Evolutionary conservation across 768 basidiomycete species (phyloP).

Genomic region (Russula vinacea): DNA sequence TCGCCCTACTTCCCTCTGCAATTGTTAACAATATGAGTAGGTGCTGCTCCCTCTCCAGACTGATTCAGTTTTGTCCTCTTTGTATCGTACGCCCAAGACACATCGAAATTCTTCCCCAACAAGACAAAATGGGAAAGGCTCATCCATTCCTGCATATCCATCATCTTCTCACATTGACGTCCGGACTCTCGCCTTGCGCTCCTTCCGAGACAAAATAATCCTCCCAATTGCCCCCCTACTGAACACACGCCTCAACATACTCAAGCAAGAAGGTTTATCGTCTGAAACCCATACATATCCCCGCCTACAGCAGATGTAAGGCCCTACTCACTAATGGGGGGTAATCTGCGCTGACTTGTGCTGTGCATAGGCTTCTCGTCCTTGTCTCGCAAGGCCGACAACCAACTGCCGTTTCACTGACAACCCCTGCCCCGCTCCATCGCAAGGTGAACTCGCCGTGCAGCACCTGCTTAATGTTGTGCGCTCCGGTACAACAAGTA

Average conservation of each 20-base stretch:
- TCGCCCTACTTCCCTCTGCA: conserved; percentile 40
- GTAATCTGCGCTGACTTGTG: conserved; percentile 18
- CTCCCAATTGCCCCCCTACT: conserved; percentile 60
- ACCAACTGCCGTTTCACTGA: conserved; percentile 57
- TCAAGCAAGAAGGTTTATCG: conserved; percentile 53
- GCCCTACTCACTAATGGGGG: background rate
- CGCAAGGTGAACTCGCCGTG: conserved; percentile 64
- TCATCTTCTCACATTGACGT: conserved; percentile 67
- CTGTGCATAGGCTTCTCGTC: conserved; percentile 60
- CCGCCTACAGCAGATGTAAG: conserved; percentile 78
- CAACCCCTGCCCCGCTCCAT: conserved; percentile 50
- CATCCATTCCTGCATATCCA: conserved; percentile 37
- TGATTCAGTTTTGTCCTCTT: conserved; percentile 59
- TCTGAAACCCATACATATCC: conserved; percentile 57
- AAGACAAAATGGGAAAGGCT: conserved; percentile 48
- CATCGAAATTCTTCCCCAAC: conserved; percentile 48
- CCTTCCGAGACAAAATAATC: conserved; percentile 78
- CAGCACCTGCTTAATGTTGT: conserved; percentile 62
- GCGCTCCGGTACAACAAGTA: conserved; percentile 46
- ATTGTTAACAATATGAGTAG: conserved; percentile 34
- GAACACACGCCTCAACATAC: conserved; percentile 51
- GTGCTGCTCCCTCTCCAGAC: conserved; percentile 60
- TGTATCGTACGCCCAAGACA: conserved; percentile 58
- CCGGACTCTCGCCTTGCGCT: conserved; percentile 70
- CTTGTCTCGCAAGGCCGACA: conserved; percentile 67